A percentile compares a stretch with the other conserved stretches of the same genome.
Evolutionary conservation across 1,284 basidiomycete genomes (phyloP).

Genomic region (Schizophyllum amplum): DNA sequence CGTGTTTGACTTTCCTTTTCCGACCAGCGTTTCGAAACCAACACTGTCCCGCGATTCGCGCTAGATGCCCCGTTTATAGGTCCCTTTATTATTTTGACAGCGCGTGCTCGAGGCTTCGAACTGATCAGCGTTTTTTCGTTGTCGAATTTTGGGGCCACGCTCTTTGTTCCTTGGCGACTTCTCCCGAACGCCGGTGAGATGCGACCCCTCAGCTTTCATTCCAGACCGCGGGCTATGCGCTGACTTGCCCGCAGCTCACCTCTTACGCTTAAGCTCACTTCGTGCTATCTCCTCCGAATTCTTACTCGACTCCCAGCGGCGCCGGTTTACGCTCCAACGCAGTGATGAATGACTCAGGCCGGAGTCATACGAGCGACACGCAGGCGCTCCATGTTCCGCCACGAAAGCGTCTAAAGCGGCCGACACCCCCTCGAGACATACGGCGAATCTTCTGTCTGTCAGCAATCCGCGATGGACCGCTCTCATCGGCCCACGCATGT

Average conservation of each 20-base stretch:
- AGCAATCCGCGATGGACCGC: neutral
- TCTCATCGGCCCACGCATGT: neutral
- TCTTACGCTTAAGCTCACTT: neutral
- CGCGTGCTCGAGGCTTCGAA: neutral
- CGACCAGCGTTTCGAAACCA: neutral
- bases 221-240: neutral
- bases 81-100: neutral
- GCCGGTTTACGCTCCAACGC: neutral
- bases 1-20: neutral
- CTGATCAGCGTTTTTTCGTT: neutral
- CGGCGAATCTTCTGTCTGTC: neutral
- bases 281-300: neutral
- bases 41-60: neutral
- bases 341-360: neutral
- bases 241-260: neutral
- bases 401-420: neutral
- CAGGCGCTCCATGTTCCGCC: neutral
- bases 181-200: neutral
- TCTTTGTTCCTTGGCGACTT: neutral
- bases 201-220: neutral
- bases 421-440: neutral
- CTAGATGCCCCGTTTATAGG: neutral
- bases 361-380: neutral
- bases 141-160: neutral
- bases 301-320: neutral